phyloP scores from a whole-genome alignment of 441 rosid genomes.

The Theobroma grandiflorum region DNA sequence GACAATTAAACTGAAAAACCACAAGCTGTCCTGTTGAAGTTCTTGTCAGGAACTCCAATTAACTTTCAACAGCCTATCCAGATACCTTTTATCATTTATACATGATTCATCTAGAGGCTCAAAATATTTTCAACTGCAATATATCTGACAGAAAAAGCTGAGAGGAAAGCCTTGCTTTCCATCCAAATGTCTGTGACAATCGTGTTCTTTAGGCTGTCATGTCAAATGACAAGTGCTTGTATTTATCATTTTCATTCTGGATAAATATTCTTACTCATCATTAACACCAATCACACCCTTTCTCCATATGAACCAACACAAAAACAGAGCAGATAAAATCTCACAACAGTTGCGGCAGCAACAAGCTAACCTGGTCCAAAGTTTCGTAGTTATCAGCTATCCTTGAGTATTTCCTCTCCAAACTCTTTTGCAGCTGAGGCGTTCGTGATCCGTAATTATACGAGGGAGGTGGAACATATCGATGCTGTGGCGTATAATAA shows the following conservation, averaged over 20 bases:
- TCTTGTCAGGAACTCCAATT: neutral
- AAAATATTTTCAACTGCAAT: neutral
- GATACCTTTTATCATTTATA: neutral
- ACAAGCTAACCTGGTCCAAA: conserved; percentile 64
- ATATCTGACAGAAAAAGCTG: neutral
- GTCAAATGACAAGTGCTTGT: neutral
- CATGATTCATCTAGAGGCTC: conserved; percentile 3
- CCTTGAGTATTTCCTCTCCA: conserved; percentile 65
- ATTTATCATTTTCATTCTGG: neutral
- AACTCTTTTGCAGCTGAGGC: conserved; percentile 46
- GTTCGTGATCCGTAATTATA: conserved; percentile 39
- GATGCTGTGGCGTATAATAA: conserved; percentile 50
- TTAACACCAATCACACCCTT: neutral
- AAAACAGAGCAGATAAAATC: conserved; percentile 16
- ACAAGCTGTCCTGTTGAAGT: neutral
- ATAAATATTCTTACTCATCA: neutral
- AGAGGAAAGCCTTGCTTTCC: neutral
- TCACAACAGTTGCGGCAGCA: neutral
- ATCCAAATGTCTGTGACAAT: neutral
- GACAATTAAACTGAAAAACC: neutral
- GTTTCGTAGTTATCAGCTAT: conserved; percentile 60
- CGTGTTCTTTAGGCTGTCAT: neutral
- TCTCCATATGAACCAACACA: neutral
- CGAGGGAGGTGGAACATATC: conserved; percentile 25
- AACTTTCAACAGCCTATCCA: neutral